Conservation (phyloP, 2,329 filamentous ascomycete species). For the Arthrobotrys entomopaga region DNA sequence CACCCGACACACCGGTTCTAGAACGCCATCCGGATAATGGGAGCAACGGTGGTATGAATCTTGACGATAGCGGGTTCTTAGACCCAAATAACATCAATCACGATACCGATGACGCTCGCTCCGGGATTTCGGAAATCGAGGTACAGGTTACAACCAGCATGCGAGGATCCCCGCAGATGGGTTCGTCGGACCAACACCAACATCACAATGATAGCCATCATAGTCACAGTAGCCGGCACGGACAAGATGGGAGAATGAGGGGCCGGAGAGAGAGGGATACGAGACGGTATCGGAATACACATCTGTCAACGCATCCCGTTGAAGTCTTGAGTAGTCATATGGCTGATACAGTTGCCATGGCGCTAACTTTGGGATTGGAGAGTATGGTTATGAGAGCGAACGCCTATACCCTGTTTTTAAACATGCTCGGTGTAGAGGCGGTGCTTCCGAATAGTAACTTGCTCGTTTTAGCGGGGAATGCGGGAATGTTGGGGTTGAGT, state of each 20-base stretch:
- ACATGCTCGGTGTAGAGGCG: slow-evolving; percentile 18
- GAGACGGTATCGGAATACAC: slow-evolving; percentile 49
- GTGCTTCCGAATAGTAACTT: slow-evolving; percentile 46
- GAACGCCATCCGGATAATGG: slow-evolving; percentile 42
- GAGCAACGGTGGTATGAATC: slow-evolving; percentile 24
- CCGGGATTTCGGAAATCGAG: slow-evolving; percentile 53
- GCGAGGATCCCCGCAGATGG: slow-evolving; percentile 29
- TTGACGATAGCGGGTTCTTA: slow-evolving; percentile 39
- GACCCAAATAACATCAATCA: slow-evolving; percentile 40
- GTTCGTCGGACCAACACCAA: slow-evolving; percentile 7
- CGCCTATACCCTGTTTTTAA: slow-evolving; percentile 45
- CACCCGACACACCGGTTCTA: slow-evolving; percentile 43
- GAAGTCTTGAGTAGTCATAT: slow-evolving; percentile 58
- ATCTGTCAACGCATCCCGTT: slow-evolving; percentile 56
- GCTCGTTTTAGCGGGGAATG: slow-evolving; percentile 43
- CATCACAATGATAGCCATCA: neutral
- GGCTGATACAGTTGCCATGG: slow-evolving; percentile 58
- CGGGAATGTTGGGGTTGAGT: slow-evolving; percentile 40
- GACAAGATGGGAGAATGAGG: slow-evolving; percentile 11
- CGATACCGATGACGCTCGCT: slow-evolving; percentile 43
- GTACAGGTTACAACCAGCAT: slow-evolving; percentile 54
- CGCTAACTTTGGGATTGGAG: slow-evolving; percentile 56
- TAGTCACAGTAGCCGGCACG: neutral
- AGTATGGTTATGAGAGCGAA: slow-evolving; percentile 58
- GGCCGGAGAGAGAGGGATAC: slow-evolving; percentile 26